phyloP scores from a whole-genome alignment of 2,329 filamentous ascomycete species.

The Cryphonectria parasitica region DNA sequence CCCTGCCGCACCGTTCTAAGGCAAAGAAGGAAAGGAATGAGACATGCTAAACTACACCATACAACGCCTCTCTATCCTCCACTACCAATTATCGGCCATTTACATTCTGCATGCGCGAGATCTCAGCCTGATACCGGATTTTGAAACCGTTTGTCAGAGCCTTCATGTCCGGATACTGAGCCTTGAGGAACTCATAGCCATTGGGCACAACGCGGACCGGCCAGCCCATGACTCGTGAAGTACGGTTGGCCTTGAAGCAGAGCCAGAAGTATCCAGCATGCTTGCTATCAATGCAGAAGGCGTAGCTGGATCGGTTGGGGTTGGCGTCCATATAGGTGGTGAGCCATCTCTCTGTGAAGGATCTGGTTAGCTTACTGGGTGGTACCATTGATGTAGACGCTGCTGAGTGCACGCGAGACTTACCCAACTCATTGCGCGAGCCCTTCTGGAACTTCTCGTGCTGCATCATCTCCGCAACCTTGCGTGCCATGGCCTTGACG shows the following conservation, averaged over 20 bases:
- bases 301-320: conserved; percentile 89
- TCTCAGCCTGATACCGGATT: conserved; percentile 69
- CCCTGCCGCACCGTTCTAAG: neutral
- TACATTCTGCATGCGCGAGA: conserved; percentile 60
- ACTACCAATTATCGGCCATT: conserved; percentile 28
- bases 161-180: conserved; percentile 91
- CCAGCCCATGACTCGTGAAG: conserved; percentile 75
- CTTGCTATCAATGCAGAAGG: conserved; percentile 92
- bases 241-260: conserved; percentile 90
- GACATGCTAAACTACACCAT: conserved; percentile 16
- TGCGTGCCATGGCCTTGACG: conserved; percentile 95
- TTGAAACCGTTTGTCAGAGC: conserved; percentile 98
- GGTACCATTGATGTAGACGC: neutral
- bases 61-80: conserved; percentile 5
- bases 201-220: conserved; percentile 89
- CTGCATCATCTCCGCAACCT: conserved; percentile 94
- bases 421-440: conserved; percentile 82
- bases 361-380: conserved; percentile 32
- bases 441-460: conserved; percentile 92
- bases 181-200: conserved; percentile 87
- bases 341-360: conserved; percentile 81
- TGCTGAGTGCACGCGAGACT: conserved; percentile 42
- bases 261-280: conserved; percentile 94
- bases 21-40: neutral
- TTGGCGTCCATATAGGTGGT: conserved; percentile 96